A percentile compares a stretch with the other conserved stretches of the same genome.
These are phyloP conservation scores for Corynascus novoguineensis DNA, from an alignment of 495 filamentous ascomycete genomes.

Conservation along the genomic window DNA sequence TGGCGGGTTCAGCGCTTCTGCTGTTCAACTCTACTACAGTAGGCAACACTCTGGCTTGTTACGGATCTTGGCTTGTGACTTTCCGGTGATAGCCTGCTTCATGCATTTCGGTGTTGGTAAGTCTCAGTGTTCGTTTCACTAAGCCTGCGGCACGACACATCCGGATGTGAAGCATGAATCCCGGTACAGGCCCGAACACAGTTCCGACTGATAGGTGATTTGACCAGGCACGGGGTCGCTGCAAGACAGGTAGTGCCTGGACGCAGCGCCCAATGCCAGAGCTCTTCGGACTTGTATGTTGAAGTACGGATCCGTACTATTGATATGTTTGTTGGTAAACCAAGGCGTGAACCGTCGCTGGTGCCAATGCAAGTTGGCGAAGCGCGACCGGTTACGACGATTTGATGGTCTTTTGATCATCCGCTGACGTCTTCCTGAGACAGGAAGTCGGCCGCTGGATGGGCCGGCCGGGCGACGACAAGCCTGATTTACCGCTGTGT, in stretches of 20 bases:
- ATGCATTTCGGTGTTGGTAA: not conserved
- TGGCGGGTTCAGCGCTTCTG: too few relatives aligned
- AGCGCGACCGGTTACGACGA: not conserved
- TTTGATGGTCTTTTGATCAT: constrained; percentile 7
- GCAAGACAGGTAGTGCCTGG: not conserved
- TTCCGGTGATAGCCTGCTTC: not conserved
- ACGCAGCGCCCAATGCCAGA: not conserved
- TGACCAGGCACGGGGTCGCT: not conserved
- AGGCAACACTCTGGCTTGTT: too few relatives aligned
- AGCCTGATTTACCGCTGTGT: constrained; percentile 14
- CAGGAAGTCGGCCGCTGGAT: constrained; percentile 2
- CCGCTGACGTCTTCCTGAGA: constrained; percentile 9
- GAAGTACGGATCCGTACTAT: not conserved
- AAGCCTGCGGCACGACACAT: not conserved
- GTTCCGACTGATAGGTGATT: too few relatives aligned
- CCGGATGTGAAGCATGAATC: not conserved
- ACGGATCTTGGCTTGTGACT: not conserved
- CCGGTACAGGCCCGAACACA: not conserved
- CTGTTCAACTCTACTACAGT: too few relatives aligned
- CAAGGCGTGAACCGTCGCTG: not conserved
- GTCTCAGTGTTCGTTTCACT: constrained; percentile 1
- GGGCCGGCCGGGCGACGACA: not conserved
- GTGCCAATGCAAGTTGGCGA: not conserved
- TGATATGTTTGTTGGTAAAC: not conserved
- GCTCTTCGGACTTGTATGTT: not conserved